These are phyloP conservation scores for Quercus cerris DNA, from an alignment of 306 rosid species.

Conservation along the genomic window DNA sequence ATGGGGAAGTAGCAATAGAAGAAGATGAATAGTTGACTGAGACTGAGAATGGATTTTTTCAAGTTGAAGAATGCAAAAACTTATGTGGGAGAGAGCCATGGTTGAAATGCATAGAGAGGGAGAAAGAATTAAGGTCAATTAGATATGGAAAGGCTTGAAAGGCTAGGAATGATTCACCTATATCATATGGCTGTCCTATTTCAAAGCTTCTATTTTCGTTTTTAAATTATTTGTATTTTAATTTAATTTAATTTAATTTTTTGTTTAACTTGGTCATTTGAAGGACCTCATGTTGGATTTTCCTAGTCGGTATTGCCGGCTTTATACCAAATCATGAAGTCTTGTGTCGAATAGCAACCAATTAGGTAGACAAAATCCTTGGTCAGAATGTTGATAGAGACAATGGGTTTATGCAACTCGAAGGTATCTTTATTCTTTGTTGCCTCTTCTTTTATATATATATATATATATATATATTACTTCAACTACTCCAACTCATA, in stretches of 20 bases:
- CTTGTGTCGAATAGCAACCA: too few species aligned
- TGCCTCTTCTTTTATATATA: too few species aligned
- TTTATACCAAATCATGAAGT: too few species aligned
- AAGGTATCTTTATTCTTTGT: too few species aligned
- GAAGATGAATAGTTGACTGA: slow-evolving; percentile 2
- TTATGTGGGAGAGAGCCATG: not conserved
- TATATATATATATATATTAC: too few species aligned
- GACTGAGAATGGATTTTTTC: not conserved
- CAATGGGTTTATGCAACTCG: too few species aligned
- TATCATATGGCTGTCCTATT: slow-evolving; percentile 9
- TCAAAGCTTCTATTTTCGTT: not conserved
- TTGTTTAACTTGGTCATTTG: not conserved
- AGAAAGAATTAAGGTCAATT: not conserved
- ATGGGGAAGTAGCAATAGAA: slow-evolving; percentile 4
- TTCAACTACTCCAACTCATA: too few species aligned
- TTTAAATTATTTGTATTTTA: too few species aligned
- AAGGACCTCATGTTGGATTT: not conserved
- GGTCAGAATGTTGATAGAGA: too few species aligned
- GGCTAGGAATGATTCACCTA: not conserved
- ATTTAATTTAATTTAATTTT: not conserved
- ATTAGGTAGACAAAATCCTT: too few species aligned
- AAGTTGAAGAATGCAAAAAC: not conserved
- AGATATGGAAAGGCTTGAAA: not conserved
- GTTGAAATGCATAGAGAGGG: not conserved
- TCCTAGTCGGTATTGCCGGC: too few species aligned